Conservation (phyloP, 106 monocot genomes). For the Vanilla planifolia region DNA sequence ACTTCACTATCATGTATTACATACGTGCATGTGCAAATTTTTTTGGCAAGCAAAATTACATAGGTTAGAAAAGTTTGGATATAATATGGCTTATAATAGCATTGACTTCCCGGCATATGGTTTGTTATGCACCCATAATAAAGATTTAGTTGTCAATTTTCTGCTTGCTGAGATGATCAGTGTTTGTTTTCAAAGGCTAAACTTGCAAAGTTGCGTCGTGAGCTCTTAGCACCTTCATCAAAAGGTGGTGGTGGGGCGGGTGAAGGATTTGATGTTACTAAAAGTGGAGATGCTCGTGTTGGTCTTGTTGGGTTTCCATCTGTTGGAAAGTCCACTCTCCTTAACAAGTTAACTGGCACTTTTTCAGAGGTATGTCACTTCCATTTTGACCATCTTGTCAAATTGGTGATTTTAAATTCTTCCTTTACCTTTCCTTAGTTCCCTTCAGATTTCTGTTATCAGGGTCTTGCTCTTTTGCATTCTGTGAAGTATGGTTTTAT, state of each 20-base stretch:
- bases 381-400: neutral
- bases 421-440: neutral
- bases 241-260: constrained; percentile 94
- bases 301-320: constrained; percentile 98
- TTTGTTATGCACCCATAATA: too few relatives aligned
- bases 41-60: too few relatives aligned
- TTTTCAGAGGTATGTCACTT: constrained; percentile 76
- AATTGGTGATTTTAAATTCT: neutral
- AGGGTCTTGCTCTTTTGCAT: neutral
- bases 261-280: constrained; percentile 99
- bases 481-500: neutral
- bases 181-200: constrained; percentile 65
- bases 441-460: neutral
- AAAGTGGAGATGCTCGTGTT: constrained; percentile 97
- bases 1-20: too few relatives aligned
- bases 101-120: too few relatives aligned
- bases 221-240: constrained; percentile 72
- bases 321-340: constrained; percentile 95
- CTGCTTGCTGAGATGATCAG: neutral
- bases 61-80: too few relatives aligned
- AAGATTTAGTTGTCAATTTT: too few relatives aligned
- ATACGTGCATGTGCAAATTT: too few relatives aligned
- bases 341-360: constrained; percentile 95
- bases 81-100: too few relatives aligned
- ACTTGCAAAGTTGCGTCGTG: constrained; percentile 89